Evolutionary conservation across 2,329 filamentous ascomycete genomes (phyloP), one percentile per base, ranked within the genome.

Genomic region (Fusarium temperatum): DNA sequence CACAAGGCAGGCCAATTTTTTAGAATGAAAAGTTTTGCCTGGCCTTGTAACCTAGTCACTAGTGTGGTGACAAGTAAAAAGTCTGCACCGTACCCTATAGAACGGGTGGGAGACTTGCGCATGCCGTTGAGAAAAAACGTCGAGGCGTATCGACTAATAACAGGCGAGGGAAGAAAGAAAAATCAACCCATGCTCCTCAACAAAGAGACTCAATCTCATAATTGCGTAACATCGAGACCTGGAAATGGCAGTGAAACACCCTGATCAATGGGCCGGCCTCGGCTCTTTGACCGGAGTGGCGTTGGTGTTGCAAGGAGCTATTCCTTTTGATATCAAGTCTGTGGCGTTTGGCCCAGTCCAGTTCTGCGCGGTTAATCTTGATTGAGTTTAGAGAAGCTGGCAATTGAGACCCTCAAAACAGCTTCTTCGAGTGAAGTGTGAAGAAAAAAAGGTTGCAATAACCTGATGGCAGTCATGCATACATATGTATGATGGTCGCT

Each of bases 331-430:
- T 57, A 32, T 72, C 41, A 66, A 71, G 55, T 55, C 72, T 48
- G 71, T 74, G 71, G 71, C 67, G 68, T 65, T 20, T 56, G 47
- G 50, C 32, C 48, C 56, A 53, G 63, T 63, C 63, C 72, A 54
- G 65, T 67, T 65, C 72, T 74, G 72, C 72, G 68, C 57, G 68
- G 67, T 74, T 74, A 75, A 74, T 69, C 51, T 75, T 66, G 47
- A 59, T 74, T 75, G 59, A 72, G 72, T 72, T 74, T 72, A 55
- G 53, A 36, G 66, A 32, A 44, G 38, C 42, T 63, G 57, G 32
- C 39, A 63, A 41, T 17, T 13, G 26, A 61, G 51, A 58, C 26
- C 61, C 38, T 66, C 35, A 39, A 55, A 39, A 28, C 39, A 28
- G 32, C 24, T 39, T 41, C 24, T n/a, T 35, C 35, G 45, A 18